Evolutionary conservation across 768 basidiomycete species (phyloP).

Genomic region (Mycena albidolilacea): DNA sequence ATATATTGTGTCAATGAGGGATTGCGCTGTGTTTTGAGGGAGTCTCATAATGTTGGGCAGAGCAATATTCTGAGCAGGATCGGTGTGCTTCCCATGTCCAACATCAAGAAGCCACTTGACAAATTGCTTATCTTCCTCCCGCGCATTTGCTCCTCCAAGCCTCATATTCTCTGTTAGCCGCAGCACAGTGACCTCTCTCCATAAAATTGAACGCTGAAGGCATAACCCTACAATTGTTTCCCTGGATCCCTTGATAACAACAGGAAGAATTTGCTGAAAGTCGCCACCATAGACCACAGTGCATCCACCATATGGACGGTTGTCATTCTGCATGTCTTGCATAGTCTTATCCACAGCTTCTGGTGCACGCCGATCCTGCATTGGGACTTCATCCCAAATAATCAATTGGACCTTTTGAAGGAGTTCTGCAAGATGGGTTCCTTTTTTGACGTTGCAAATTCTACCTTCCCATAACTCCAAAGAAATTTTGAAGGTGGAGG

Average conservation of each 20-base stretch:
- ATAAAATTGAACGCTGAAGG: slow-evolving; percentile 11
- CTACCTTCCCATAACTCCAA: slow-evolving; percentile 39
- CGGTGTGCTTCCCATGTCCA: background rate
- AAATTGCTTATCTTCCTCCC: slow-evolving; percentile 21
- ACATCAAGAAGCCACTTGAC: slow-evolving; percentile 30
- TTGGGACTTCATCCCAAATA: slow-evolving; percentile 51
- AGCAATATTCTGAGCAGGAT: no score
- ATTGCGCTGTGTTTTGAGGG: no score
- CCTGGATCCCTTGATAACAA: no score
- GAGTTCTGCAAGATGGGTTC: slow-evolving; percentile 45
- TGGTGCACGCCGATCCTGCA: slow-evolving; percentile 48
- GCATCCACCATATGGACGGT: slow-evolving; percentile 51
- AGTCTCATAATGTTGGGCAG: no score
- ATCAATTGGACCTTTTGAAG: slow-evolving; percentile 46
- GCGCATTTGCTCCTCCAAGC: background rate
- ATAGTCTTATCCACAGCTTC: slow-evolving; percentile 54
- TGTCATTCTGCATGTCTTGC: slow-evolving; percentile 43
- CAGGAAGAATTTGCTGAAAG: no score
- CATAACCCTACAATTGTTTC: slow-evolving; percentile 18
- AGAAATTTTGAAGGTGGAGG: slow-evolving; percentile 65
- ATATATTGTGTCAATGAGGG: no score
- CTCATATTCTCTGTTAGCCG: slow-evolving; percentile 6
- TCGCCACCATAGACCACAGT: slow-evolving; percentile 44
- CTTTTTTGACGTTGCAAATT: slow-evolving; percentile 48
- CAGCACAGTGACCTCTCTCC: slow-evolving; percentile 1